Base-by-base conservation (phyloP, 371 early-diverging fungal species). In the Mycotypha africana region DNA sequence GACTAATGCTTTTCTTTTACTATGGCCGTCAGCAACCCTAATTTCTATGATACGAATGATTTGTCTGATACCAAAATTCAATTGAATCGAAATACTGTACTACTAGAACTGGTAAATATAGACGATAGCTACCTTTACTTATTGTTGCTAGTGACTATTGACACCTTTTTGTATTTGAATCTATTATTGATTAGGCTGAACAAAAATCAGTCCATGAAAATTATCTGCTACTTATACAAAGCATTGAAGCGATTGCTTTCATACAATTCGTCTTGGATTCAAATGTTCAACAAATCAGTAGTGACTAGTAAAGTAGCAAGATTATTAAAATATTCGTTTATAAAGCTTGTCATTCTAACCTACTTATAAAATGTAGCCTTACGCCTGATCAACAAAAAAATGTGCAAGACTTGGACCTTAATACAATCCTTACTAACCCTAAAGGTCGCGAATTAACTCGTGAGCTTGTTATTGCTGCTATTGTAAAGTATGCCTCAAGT, bases 191-290 rank as follows among this genome's bases (percentile, higher is more conserved):
- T 56, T 60, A 79, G 63, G 68, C 67, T 17, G 93, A 92, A 60
- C 79, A 84, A 25, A 72, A 76, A 52, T 90, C 92, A 1, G 60
- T 89, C 30, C 72, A 75, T 31, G 78, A 81, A 3, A 56, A 89
- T 30, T 78, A 84, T 53, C 56, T 75, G 3, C 60, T 92, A 30
- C 49, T 92, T 21, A 65, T 72, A 2, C 81, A 82, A 32, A 60
- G 76, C 22, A 73, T 84, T 24, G 91, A 94, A 50, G 84, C 85
- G 6, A 82, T 89, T 4, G 71, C 82, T 1, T 91, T 92, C 53
- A 58, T 90, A 8, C 61, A 76, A 14, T 76, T 91, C 41, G 47
- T 92, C 47, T 64, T 81, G 11, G 90, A 91, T 28, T 42, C 48
- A 2, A 16, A 33, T 25, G 19, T 39, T 22, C 24, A 38, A 34